Conservation (phyloP, 148 eudicot species). For the Limonium bicolor region DNA sequence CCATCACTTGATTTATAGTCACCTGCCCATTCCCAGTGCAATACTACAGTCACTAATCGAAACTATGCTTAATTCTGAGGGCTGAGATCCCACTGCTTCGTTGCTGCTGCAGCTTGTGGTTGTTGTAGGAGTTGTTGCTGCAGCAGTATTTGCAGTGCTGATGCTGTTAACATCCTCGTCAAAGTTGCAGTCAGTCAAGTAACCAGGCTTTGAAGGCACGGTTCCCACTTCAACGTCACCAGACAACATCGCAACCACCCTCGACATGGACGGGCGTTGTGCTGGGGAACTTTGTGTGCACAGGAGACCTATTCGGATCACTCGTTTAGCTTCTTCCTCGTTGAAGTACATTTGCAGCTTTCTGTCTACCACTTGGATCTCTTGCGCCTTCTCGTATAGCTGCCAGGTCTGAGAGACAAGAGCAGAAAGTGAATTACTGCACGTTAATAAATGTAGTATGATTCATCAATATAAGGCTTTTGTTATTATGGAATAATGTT, state of each 20-base stretch:
- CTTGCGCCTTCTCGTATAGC: conserved; percentile 40
- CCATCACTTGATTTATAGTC: too few relatives aligned
- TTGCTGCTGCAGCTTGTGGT: too few relatives aligned
- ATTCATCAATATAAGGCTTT: too few relatives aligned
- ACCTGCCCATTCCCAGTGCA: too few relatives aligned
- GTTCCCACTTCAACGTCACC: conserved; percentile 47
- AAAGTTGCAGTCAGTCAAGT: conserved; percentile 54
- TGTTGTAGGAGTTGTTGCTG: too few relatives aligned
- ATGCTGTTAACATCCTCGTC: conserved; percentile 33
- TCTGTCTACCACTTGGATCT: conserved; percentile 41
- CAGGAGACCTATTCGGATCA: conserved; percentile 45
- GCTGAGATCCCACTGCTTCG: too few relatives aligned
- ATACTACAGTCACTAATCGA: too few relatives aligned
- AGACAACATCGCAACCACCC: conserved; percentile 61
- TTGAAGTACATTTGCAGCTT: conserved; percentile 22
- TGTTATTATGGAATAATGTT: too few relatives aligned
- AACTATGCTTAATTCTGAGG: too few relatives aligned
- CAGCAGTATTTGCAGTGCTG: conserved; percentile 3
- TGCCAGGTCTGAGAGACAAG: neutral
- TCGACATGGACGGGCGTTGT: conserved; percentile 70
- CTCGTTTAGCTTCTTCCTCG: conserved; percentile 39
- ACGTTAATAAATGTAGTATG: too few relatives aligned
- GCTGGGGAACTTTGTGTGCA: conserved; percentile 85
- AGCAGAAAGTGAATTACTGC: too few relatives aligned
- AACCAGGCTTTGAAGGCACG: conserved; percentile 54